Evolutionary conservation across 345 rosid species (phyloP).

Genomic region (Moricandia arvensis): DNA sequence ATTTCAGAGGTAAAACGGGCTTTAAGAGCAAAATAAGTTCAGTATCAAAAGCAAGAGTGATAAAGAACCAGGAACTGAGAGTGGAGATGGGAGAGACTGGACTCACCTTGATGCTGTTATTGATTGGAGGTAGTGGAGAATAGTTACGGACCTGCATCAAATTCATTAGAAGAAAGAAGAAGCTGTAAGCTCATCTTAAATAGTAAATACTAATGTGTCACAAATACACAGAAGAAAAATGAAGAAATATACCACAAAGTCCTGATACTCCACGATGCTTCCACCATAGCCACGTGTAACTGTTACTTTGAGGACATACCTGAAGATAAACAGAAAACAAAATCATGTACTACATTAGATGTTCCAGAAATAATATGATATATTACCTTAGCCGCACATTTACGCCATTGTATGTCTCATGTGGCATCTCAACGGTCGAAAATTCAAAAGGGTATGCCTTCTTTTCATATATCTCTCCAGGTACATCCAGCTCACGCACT

Average conservation of each 20-base stretch:
- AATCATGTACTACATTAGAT: neutral
- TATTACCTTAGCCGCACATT: constrained; percentile 92
- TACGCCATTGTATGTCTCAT: constrained; percentile 89
- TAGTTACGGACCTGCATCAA: constrained; percentile 78
- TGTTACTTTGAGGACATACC: constrained; percentile 95
- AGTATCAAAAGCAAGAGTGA: constrained; percentile 1
- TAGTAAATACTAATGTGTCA: neutral
- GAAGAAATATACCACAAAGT: constrained; percentile 68
- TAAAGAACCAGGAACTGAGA: neutral
- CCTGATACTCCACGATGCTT: constrained; percentile 90
- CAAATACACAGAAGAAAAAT: neutral
- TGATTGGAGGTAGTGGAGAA: constrained; percentile 69
- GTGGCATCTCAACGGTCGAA: constrained; percentile 94
- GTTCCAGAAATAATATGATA: neutral
- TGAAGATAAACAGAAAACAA: constrained; percentile 31
- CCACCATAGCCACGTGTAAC: constrained; percentile 88
- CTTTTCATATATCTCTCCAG: constrained; percentile 89
- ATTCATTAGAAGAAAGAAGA: neutral
- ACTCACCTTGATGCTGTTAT: constrained; percentile 91
- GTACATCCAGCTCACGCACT: constrained; percentile 97
- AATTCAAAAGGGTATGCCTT: constrained; percentile 91
- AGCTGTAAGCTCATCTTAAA: constrained; percentile 1
- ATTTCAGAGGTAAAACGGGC: neutral
- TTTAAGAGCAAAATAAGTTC: neutral
- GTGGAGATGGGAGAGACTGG: neutral